phyloP scores from a whole-genome alignment of 202 grass and related monocot genomes.

The Carex arenaria region DNA sequence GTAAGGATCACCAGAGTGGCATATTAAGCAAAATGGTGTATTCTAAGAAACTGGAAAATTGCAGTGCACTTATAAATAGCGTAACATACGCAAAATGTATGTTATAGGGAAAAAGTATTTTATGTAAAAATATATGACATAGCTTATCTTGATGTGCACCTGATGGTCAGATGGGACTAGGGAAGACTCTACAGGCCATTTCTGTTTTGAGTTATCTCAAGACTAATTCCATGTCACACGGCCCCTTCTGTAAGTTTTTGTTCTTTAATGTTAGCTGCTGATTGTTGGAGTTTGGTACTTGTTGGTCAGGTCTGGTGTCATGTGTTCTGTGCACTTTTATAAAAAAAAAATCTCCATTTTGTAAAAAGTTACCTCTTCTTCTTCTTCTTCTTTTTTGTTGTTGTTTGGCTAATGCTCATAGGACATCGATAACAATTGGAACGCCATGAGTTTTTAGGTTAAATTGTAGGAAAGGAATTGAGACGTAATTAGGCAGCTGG shows the following conservation, averaged over 20 bases:
- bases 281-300: neutral
- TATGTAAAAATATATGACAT: neutral
- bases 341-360: neutral
- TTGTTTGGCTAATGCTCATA: neutral
- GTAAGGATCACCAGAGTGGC: neutral
- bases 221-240: slow-evolving; percentile 37
- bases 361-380: neutral
- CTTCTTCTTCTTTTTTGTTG: neutral
- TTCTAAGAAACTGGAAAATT: neutral
- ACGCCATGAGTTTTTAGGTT: neutral
- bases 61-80: neutral
- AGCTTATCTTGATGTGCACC: neutral
- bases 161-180: slow-evolving; percentile 77
- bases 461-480: neutral
- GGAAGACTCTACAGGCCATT: slow-evolving; percentile 94
- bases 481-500: neutral
- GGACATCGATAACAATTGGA: neutral
- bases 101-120: neutral
- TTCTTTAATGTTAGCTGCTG: neutral
- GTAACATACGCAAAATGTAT: neutral
- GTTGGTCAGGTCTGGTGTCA: neutral
- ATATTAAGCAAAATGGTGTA: slow-evolving; percentile 2
- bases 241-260: slow-evolving; percentile 65
- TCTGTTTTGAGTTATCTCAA: slow-evolving; percentile 83
- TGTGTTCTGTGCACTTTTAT: neutral